Base-by-base conservation (phyloP, 352 stramenopile species). In the Phytophthora podocarpi region DNA sequence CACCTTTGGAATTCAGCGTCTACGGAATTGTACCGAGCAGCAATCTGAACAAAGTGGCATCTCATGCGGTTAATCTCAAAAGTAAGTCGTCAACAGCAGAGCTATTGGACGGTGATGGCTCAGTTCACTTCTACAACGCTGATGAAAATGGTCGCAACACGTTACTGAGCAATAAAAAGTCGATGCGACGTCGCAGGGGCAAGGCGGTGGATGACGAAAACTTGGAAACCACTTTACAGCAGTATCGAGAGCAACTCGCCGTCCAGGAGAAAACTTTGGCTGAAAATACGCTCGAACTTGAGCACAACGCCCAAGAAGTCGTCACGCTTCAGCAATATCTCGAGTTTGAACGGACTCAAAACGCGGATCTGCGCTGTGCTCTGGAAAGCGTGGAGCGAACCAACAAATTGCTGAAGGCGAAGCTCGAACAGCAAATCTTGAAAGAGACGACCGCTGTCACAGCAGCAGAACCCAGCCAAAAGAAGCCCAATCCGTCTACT, bases 11-110 rank as follows among this genome's bases (percentile, higher is more conserved):
- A 46, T 58, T 93, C 16, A 53, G 59, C 6, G 68, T 91, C 5
- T 91, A 74, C 36, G 81, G 84, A 3, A 93, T 90, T 47, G 84
- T 91, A 4, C 84, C 84, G 4, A 93, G 81, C 45, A 93, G 71
- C 45, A 89, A 89, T 36, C 39, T 91, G 13, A 91, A 87, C 65
- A 87, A 86, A 50, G 67, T 91, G n/a, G 76, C 77, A 5, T 87
- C 81, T 10, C 77, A 64, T 15, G 74, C 64, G 8, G 57, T 89
- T 1, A 66, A 83, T 28, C 34, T 71, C 3, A 73, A 68, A 31
- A 63, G 24, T 8, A 34, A 59, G 8, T 40, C 40, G n/a, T 60
- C 45, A 21, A 40, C 39, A 5, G 54, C 64, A 35, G 55, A 80
- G 0, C 46, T 64, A 3, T 56, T 74, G 4, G 69, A 73, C n/a